phyloP scores from a whole-genome alignment of 495 filamentous ascomycete species.

The Penicillium cataractarum region DNA sequence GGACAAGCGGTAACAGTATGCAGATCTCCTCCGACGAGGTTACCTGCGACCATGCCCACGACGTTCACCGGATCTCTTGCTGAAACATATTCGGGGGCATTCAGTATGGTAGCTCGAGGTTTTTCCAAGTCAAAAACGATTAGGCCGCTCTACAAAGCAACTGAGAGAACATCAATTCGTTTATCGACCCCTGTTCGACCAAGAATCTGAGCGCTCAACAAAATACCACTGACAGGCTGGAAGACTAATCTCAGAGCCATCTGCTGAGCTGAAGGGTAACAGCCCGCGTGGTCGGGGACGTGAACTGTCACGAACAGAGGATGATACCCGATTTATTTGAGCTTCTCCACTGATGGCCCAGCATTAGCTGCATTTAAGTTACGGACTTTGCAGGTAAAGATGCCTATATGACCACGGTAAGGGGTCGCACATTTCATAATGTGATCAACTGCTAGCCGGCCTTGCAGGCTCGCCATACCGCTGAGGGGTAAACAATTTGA shows the following conservation, averaged over 20 bases:
- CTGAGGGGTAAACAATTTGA: neutral
- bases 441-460: constrained; percentile 8
- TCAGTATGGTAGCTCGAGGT: constrained; percentile 1
- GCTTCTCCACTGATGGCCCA: neutral
- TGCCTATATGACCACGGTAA: constrained; percentile 3
- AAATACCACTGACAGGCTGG: neutral
- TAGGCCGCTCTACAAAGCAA: neutral
- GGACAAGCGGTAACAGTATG: neutral
- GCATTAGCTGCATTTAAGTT: neutral
- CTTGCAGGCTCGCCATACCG: constrained; percentile 1
- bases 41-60: neutral
- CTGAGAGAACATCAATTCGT: constrained; percentile 4
- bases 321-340: neutral
- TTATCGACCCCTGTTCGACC: constrained; percentile 1
- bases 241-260: constrained; percentile 1
- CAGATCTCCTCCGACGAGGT: neutral
- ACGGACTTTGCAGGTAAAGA: neutral
- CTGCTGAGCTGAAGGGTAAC: constrained; percentile 1
- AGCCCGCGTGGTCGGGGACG: constrained; percentile 4
- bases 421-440: neutral
- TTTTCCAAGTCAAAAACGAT: constrained; percentile 5
- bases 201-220: constrained; percentile 2
- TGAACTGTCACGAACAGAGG: constrained; percentile 7
- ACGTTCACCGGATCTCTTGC: constrained; percentile 6
- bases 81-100: constrained; percentile 5